Percentiles rank a stretch among this genome's conserved stretches.
Evolutionary conservation across 2,329 filamentous ascomycete genomes (phyloP).

Genomic region (Talaromyces pinophilus): DNA sequence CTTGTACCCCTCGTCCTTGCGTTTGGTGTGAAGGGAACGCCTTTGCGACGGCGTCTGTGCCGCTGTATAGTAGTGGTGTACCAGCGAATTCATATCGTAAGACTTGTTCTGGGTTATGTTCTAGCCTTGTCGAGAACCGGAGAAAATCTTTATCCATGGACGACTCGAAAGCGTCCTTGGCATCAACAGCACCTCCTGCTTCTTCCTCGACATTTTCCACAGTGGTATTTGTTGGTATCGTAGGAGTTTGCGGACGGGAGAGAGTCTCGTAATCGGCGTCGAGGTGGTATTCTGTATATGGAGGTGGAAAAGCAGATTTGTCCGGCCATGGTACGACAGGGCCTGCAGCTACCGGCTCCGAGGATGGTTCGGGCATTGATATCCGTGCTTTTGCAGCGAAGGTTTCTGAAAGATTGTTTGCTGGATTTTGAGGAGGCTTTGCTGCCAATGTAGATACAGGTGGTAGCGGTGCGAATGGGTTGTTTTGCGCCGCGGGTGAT

Average conservation of each 20-base stretch:
- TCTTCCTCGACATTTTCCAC: constrained; percentile 43
- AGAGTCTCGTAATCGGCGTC: constrained; percentile 93
- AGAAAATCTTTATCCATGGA: constrained; percentile 75
- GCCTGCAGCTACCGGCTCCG: constrained; percentile 39
- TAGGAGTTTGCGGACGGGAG: constrained; percentile 56
- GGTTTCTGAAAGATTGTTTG: constrained; percentile 69
- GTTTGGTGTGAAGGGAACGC: constrained; percentile 47
- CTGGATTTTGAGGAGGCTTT: constrained; percentile 44
- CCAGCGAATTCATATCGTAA: constrained; percentile 79
- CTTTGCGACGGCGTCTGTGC: constrained; percentile 71
- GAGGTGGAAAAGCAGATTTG: constrained; percentile 61
- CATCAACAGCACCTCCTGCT: constrained; percentile 39
- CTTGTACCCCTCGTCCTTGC: constrained; percentile 12
- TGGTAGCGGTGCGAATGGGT: constrained; percentile 61
- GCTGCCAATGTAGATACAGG: constrained; percentile 45
- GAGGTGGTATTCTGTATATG: constrained; percentile 77
- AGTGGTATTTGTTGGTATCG: constrained; percentile 50
- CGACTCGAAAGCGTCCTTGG: constrained; percentile 75
- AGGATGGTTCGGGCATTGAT: constrained; percentile 38
- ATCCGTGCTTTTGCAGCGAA: constrained; percentile 71
- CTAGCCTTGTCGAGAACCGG: constrained; percentile 74
- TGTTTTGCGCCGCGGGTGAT: constrained; percentile 43
- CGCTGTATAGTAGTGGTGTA: constrained; percentile 75
- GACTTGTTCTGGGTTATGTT: constrained; percentile 79
- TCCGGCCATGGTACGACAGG: constrained; percentile 75